Evolutionary conservation across 2,329 filamentous ascomycete species (phyloP).

Genomic region (Sclerotinia sclerotiorum): DNA sequence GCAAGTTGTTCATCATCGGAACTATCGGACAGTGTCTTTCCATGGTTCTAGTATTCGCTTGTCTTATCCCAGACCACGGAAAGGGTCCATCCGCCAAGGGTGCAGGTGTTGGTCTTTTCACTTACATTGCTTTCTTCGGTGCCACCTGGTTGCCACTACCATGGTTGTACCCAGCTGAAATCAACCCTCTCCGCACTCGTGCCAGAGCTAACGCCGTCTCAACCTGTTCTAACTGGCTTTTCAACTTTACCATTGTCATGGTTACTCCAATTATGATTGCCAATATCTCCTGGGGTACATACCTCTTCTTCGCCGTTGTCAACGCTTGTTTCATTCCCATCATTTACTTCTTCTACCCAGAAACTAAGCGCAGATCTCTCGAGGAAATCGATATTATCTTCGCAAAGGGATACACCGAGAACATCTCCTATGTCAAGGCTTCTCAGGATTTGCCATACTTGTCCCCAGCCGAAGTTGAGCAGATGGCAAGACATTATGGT

Average conservation of each 20-base stretch:
- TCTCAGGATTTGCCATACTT: conserved; percentile 57
- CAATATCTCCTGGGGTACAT: conserved; percentile 42
- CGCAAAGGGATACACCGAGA: conserved; percentile 57
- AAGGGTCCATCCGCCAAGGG: conserved; percentile 38
- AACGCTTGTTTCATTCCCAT: conserved; percentile 44
- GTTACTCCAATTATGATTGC: conserved; percentile 45
- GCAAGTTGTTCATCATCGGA: conserved; percentile 71
- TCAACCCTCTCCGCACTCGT: conserved; percentile 59
- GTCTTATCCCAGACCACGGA: conserved; percentile 40
- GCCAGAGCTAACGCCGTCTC: conserved; percentile 64
- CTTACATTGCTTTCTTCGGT: conserved; percentile 63
- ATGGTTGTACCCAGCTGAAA: conserved; percentile 62
- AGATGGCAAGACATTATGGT: conserved; percentile 36
- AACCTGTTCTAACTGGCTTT: conserved; percentile 52
- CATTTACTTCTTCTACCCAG: conserved; percentile 47
- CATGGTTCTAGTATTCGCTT: conserved; percentile 58
- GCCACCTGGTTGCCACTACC: conserved; percentile 60
- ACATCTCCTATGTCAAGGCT: conserved; percentile 59
- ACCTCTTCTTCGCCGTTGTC: conserved; percentile 43
- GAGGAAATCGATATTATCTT: conserved; percentile 73
- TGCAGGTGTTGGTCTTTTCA: conserved; percentile 56
- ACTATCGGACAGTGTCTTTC: conserved; percentile 61
- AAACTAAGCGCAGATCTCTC: conserved; percentile 55
- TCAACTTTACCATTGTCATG: conserved; percentile 56
- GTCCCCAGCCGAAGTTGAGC: conserved; percentile 52